Percentiles rank a stretch among this genome's conserved stretches.
Conservation (phyloP, 805 yeast genomes). For the Candida boidinii region DNA sequence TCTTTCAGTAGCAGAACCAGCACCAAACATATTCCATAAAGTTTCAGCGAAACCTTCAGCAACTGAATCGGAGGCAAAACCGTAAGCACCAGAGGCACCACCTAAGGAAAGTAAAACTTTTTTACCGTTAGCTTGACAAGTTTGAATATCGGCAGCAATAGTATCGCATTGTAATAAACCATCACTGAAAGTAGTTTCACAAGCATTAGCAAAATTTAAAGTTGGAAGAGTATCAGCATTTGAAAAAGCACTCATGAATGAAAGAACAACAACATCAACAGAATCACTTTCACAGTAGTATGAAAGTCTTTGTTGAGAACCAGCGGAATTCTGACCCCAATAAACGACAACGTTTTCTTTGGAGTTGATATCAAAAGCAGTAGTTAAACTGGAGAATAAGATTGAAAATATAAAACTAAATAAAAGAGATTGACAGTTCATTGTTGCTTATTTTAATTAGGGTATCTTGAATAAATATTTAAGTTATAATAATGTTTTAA, state of each 20-base stretch:
- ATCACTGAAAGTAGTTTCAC: slow-evolving; percentile 29
- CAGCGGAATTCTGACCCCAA: slow-evolving; percentile 88
- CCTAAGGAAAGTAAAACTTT: slow-evolving; percentile 72
- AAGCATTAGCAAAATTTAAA: slow-evolving; percentile 51
- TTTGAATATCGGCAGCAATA: slow-evolving; percentile 54
- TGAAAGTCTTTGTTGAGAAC: slow-evolving; percentile 37
- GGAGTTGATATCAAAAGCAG: slow-evolving; percentile 27
- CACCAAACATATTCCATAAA: slow-evolving; percentile 57
- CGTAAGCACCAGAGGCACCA: slow-evolving; percentile 57
- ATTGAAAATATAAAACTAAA: slow-evolving; percentile 1
- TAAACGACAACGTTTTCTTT: slow-evolving; percentile 64
- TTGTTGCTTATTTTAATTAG: background rate
- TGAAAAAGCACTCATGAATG: slow-evolving; percentile 65
- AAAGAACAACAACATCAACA: slow-evolving; percentile 63
- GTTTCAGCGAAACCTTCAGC: slow-evolving; percentile 56
- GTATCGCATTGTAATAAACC: slow-evolving; percentile 33
- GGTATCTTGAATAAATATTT: background rate
- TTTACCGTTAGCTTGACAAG: slow-evolving; percentile 76
- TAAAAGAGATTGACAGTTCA: slow-evolving; percentile 4
- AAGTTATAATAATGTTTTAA: too few species aligned
- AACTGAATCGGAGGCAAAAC: slow-evolving; percentile 38
- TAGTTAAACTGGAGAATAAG: slow-evolving; percentile 5
- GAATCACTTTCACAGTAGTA: slow-evolving; percentile 60
- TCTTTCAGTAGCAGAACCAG: slow-evolving; percentile 38
- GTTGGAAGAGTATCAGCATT: slow-evolving; percentile 26